A percentile compares a stretch with the other conserved stretches of the same genome.
Conservation (phyloP, 768 basidiomycete species). For the Termitomyces sp. region DNA sequence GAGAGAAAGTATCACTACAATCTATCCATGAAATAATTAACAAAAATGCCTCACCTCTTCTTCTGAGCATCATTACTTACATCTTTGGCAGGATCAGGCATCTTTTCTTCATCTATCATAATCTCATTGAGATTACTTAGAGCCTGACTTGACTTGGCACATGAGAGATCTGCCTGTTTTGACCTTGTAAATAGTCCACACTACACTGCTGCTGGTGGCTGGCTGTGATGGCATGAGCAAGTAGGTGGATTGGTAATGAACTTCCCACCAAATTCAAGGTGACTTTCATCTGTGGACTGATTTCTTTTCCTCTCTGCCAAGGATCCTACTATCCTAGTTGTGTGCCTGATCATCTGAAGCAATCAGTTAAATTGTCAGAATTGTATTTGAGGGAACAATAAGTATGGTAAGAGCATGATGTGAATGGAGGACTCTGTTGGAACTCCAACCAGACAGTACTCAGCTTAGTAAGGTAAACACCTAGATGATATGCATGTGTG, state of each 20-base stretch:
- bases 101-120: constrained; percentile 1
- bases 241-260: no score
- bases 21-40: constrained; percentile 27
- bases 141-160: constrained; percentile 30
- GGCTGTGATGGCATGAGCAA: constrained; percentile 6
- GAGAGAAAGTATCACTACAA: constrained; percentile 3
- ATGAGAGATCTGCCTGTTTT: constrained; percentile 20
- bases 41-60: constrained; percentile 30
- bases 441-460: background rate
- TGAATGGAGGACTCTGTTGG: no score
- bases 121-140: constrained; percentile 23
- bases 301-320: no score
- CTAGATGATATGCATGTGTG: background rate
- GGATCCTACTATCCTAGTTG: no score
- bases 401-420: no score
- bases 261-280: no score
- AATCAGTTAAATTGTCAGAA: no score
- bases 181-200: constrained; percentile 7
- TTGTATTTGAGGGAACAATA: no score
- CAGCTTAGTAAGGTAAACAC: background rate
- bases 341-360: no score
- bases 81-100: constrained; percentile 1
- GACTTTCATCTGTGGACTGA: no score
- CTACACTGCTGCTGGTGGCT: constrained; percentile 4
- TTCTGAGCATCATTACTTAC: constrained; percentile 13